A percentile compares a stretch with the other conserved stretches of the same genome.
Evolutionary conservation across 2,329 filamentous ascomycete genomes (phyloP).

Genomic region (Neurospora crassa): DNA sequence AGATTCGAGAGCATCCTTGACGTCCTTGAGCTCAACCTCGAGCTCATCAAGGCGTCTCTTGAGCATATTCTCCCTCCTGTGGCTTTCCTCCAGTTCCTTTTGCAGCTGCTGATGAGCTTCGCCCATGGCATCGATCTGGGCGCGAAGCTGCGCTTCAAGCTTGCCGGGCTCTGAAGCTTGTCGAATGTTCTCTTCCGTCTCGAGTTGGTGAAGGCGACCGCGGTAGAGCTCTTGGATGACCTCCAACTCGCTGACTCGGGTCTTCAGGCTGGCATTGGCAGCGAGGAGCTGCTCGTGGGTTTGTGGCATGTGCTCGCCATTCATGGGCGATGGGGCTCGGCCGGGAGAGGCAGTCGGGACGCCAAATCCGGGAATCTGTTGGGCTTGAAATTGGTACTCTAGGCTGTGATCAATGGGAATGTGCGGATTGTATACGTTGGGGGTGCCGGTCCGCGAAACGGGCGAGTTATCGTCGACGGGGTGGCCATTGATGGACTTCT

Average conservation of each 20-base stretch:
- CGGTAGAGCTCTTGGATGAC: slow-evolving; percentile 83
- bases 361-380: slow-evolving; percentile 40
- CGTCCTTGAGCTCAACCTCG: slow-evolving; percentile 46
- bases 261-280: slow-evolving; percentile 82
- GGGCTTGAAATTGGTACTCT: slow-evolving; percentile 55
- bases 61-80: slow-evolving; percentile 69
- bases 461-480: slow-evolving; percentile 70
- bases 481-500: slow-evolving; percentile 62
- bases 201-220: slow-evolving; percentile 61
- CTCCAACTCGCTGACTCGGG: slow-evolving; percentile 87
- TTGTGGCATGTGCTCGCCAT: slow-evolving; percentile 56
- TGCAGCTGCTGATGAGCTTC: slow-evolving; percentile 38
- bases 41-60: slow-evolving; percentile 76
- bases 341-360: slow-evolving; percentile 42
- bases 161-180: slow-evolving; percentile 42
- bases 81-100: slow-evolving; percentile 63
- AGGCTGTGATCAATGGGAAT: slow-evolving; percentile 68
- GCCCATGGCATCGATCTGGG: slow-evolving; percentile 40
- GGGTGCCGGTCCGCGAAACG: slow-evolving; percentile 69
- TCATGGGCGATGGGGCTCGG: slow-evolving; percentile 39
- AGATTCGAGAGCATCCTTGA: slow-evolving; percentile 19
- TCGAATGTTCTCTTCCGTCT: slow-evolving; percentile 48
- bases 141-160: slow-evolving; percentile 47
- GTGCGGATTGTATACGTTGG: slow-evolving; percentile 63
- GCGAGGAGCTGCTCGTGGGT: slow-evolving; percentile 72